A percentile compares a stretch with the other conserved stretches of the same genome.
These are phyloP conservation scores for Penicillium sp. DNA, from an alignment of 2,329 filamentous ascomycete species.

Conservation along the genomic window DNA sequence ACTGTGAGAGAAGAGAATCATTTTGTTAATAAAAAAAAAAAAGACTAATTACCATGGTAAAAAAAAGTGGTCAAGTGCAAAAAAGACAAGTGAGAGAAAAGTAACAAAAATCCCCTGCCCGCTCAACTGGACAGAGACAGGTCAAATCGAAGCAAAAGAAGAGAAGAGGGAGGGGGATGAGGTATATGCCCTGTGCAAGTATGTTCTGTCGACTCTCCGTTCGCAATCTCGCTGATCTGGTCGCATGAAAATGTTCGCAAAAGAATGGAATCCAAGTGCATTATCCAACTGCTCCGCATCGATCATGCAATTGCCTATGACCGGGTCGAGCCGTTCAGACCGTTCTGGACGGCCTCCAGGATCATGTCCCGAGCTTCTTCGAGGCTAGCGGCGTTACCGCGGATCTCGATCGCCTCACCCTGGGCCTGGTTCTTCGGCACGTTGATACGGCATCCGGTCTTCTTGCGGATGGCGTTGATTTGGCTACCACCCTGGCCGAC, in stretches of 20 bases:
- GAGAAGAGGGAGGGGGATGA: conserved; percentile 5
- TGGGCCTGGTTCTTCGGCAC: conserved; percentile 79
- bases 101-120: conserved; percentile 22
- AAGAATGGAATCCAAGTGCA: not conserved
- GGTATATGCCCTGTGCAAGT: conserved; percentile 22
- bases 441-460: conserved; percentile 91
- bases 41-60: conserved; percentile 20
- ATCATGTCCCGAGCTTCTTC: conserved; percentile 89
- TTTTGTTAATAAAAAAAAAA: conserved; percentile 22
- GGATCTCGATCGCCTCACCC: conserved; percentile 86
- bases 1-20: conserved; percentile 17
- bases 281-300: not conserved
- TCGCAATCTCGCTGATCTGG: conserved; percentile 3
- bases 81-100: conserved; percentile 15
- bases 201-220: conserved; percentile 18
- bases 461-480: conserved; percentile 89
- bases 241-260: not conserved
- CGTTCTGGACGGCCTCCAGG: conserved; percentile 71
- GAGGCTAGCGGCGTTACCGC: conserved; percentile 76
- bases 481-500: conserved; percentile 87
- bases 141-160: conserved; percentile 1
- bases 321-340: conserved; percentile 33
- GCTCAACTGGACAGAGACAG: not conserved
- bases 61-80: conserved; percentile 11
- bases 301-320: conserved; percentile 8